Evolutionary conservation across 805 yeast genomes (phyloP).

Genomic region (Ogataea minuta): DNA sequence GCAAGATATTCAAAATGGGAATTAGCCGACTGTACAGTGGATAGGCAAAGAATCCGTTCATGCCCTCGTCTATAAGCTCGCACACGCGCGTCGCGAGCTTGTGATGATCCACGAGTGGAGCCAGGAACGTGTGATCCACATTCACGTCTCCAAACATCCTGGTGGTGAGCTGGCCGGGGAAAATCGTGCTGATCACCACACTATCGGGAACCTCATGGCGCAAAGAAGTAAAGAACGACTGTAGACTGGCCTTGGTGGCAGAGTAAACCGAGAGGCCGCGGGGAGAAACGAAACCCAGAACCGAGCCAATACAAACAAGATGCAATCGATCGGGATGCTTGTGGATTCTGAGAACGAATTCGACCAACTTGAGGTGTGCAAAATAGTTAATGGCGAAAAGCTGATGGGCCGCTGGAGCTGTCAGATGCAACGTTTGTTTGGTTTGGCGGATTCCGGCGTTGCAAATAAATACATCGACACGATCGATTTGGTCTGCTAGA

Average conservation of each 20-base stretch:
- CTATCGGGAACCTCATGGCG: conserved; percentile 37
- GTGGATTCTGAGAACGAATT: conserved; percentile 28
- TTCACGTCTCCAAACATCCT: conserved; percentile 48
- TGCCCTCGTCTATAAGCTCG: conserved; percentile 36
- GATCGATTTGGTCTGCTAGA: conserved; percentile 15
- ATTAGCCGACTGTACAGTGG: conserved; percentile 49
- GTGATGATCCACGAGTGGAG: conserved; percentile 44
- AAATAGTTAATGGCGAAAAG: conserved; percentile 43
- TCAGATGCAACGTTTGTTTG: conserved; percentile 30
- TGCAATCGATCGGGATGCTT: conserved; percentile 31
- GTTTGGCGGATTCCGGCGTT: conserved; percentile 50
- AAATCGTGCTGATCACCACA: conserved; percentile 38
- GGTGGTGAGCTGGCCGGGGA: conserved; percentile 52
- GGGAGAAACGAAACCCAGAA: conserved; percentile 50
- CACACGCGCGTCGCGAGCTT: conserved; percentile 38
- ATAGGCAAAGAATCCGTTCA: conserved; percentile 40
- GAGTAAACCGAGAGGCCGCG: conserved; percentile 45
- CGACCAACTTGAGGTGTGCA: conserved; percentile 43
- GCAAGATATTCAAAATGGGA: conserved; percentile 42
- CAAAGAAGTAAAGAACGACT: conserved; percentile 45
- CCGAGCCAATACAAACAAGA: conserved; percentile 45
- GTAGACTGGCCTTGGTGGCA: conserved; percentile 47
- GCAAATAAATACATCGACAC: conserved; percentile 39
- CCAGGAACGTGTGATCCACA: conserved; percentile 42
- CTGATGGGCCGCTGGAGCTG: conserved; percentile 24